Base-by-base conservation (phyloP, 1,139 yeast species). In the Kodamaea alishanica region DNA sequence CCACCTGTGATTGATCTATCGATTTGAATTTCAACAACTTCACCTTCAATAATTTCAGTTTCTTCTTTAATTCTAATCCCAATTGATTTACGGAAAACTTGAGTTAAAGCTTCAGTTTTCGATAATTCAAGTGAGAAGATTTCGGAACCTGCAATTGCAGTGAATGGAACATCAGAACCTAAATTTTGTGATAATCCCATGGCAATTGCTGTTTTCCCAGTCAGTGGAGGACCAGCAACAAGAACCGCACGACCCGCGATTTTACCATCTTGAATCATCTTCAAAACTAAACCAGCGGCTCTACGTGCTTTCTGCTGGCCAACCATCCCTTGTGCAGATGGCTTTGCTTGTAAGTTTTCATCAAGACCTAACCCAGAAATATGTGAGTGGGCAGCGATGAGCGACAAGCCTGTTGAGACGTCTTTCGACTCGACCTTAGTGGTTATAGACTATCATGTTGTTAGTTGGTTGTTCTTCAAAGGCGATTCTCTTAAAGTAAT, bases 171-270 rank as follows among this genome's bases (percentile, higher is more conserved):
- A 53, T 90, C 96, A 15, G 68, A 57, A 9, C 98, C 98, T 50
- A 94, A 73, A 35, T 81, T 79, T 62, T 92, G 97, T 8, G 96
- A 77, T 43, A 92, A 72, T 24, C 97, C 99, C 92, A 90, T 89
- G 24, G 99, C 99, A 55, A 94, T 82, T 37, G 99, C 99, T 8
- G 99, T 94, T 62, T 94, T 94, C 62, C 99, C 99, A 2, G 98
- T 94, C 1, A 96, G 85, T 26, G 98, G 98, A 7, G 98, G 98
- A 6, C 99, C 99, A 0, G 98, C 97, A 46, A 94, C 76, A 50
- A 94, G 69, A 26, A 90, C 94, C 1, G 97, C 97, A 50, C 97
- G 79, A 12, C 99, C 99, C 6, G 98, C 97, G 58, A 94, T 92
- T 50, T 86, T 79, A 27, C 97, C 96, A 33, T 84, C 88, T 59